Percentiles rank a stretch among this genome's conserved stretches.
phyloP scores from a whole-genome alignment of 164 flowering plant species.

The Brasenia schreberi region DNA sequence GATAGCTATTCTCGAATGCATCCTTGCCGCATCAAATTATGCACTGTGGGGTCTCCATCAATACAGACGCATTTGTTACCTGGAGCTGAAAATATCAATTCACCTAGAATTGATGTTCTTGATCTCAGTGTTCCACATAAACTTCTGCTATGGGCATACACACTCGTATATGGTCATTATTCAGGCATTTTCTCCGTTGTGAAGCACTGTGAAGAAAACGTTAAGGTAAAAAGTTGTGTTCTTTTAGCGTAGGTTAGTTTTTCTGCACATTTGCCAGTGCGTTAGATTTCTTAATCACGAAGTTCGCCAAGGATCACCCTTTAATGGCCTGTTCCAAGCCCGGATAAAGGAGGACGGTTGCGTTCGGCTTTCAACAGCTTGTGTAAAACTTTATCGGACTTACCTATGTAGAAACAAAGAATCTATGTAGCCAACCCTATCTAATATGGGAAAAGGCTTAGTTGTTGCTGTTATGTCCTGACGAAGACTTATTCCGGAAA shows the following conservation, averaged over 20 bases:
- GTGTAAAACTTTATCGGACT: too few species aligned
- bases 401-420: too few species aligned
- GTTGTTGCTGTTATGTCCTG: too few species aligned
- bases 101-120: slow-evolving; percentile 28
- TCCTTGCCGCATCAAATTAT: slow-evolving; percentile 57
- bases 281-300: not conserved
- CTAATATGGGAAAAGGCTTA: too few species aligned
- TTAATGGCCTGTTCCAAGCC: too few species aligned
- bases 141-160: slow-evolving; percentile 90
- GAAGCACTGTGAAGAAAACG: slow-evolving; percentile 87
- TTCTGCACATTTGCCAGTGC: not conserved
- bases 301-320: too few species aligned
- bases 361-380: too few species aligned
- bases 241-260: not conserved
- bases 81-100: slow-evolving; percentile 28
- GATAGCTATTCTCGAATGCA: slow-evolving; percentile 63
- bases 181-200: slow-evolving; percentile 55
- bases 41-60: slow-evolving; percentile 37
- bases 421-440: too few species aligned
- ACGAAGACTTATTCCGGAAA: too few species aligned
- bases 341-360: too few species aligned
- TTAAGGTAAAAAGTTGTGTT: slow-evolving; percentile 35
- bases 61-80: slow-evolving; percentile 29
- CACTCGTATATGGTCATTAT: slow-evolving; percentile 70
- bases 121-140: slow-evolving; percentile 78